Evolutionary conservation across 306 rosid species (phyloP).

Genomic region (Vigna mungo): DNA sequence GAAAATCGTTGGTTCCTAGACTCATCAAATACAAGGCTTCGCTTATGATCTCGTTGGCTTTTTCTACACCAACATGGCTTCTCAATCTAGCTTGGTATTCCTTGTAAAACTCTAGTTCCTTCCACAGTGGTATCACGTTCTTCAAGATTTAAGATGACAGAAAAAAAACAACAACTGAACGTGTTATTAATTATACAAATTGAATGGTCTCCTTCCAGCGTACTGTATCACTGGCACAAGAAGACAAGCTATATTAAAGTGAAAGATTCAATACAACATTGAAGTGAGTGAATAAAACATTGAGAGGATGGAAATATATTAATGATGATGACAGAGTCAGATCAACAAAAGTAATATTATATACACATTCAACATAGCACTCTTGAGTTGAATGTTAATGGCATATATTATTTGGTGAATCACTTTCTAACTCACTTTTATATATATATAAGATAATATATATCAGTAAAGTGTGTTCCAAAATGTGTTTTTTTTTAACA

Average conservation of each 20-base stretch:
- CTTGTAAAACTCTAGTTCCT: conserved; percentile 51
- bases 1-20: conserved; percentile 60
- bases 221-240: neutral
- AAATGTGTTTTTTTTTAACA: too few relatives aligned
- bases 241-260: neutral
- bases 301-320: neutral
- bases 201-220: neutral
- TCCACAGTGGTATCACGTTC: conserved; percentile 63
- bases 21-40: conserved; percentile 55
- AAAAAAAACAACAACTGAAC: too few relatives aligned
- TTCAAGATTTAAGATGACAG: neutral
- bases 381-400: too few relatives aligned
- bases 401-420: too few relatives aligned
- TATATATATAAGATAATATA: too few relatives aligned
- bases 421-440: too few relatives aligned
- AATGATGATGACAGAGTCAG: neutral
- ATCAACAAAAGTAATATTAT: neutral
- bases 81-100: conserved; percentile 54
- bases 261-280: too few relatives aligned
- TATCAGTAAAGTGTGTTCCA: too few relatives aligned
- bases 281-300: too few relatives aligned
- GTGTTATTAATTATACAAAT: neutral
- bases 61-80: conserved; percentile 40
- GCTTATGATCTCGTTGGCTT: conserved; percentile 43
- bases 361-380: neutral